Conservation (phyloP, 129 eudicot species). For the Centaurea solstitialis region DNA sequence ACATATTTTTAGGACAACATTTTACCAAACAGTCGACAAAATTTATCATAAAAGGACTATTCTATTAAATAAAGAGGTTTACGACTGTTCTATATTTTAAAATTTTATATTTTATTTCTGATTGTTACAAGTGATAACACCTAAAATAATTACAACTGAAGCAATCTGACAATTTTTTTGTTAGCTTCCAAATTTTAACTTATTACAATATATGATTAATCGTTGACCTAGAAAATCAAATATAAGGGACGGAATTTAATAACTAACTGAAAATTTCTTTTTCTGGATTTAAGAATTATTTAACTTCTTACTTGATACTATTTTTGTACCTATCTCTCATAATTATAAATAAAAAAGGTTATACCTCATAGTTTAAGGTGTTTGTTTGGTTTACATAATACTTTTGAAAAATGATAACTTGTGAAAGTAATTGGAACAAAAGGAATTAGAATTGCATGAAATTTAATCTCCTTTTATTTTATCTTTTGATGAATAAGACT, state of each 20-base stretch:
- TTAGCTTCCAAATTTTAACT: neutral
- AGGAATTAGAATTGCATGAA: neutral
- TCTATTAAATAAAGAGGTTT: neutral
- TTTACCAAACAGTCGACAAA: neutral
- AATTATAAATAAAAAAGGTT: neutral
- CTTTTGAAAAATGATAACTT: neutral
- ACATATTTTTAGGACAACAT: neutral
- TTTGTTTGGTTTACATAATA: neutral
- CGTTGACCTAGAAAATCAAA: too few relatives aligned
- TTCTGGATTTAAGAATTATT: too few relatives aligned
- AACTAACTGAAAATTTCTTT: too few relatives aligned
- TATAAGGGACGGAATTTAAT: too few relatives aligned
- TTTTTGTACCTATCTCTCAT: too few relatives aligned
- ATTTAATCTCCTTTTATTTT: too few relatives aligned
- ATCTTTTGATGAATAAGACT: too few relatives aligned
- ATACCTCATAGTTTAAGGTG: neutral
- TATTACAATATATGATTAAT: too few relatives aligned
- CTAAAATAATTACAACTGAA: neutral
- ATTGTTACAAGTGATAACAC: neutral
- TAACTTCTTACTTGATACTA: too few relatives aligned
- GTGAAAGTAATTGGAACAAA: too few relatives aligned
- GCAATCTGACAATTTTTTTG: neutral
- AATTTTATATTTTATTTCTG: neutral
- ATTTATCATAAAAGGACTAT: neutral
- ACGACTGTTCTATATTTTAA: neutral